Percentiles rank a stretch among this genome's conserved stretches.
Conservation (phyloP, 1,284 basidiomycete species). For the Cryptococcus floricola region DNA sequence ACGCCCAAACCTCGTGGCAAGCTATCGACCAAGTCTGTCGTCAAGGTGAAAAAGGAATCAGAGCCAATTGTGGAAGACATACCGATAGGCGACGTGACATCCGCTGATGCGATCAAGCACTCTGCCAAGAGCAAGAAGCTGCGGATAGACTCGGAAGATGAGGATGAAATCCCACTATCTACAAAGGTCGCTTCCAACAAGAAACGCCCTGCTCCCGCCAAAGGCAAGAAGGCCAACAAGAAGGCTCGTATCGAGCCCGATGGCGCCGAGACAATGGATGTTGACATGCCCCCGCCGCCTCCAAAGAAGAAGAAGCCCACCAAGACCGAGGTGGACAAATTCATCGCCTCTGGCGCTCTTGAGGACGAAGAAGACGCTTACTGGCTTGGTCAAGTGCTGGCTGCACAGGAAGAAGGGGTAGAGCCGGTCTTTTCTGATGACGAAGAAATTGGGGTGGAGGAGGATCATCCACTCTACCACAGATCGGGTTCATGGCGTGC, state of each 20-base stretch:
- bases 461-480: slow-evolving; percentile 37
- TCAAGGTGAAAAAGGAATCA: neutral
- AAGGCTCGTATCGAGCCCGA: slow-evolving; percentile 23
- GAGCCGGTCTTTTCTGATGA: slow-evolving; percentile 21
- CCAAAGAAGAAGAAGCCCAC: slow-evolving; percentile 16
- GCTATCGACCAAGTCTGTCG: neutral
- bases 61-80: neutral
- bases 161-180: neutral
- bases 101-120: no score
- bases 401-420: slow-evolving; percentile 47
- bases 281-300: slow-evolving; percentile 13
- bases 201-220: slow-evolving; percentile 21
- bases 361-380: slow-evolving; percentile 90
- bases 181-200: slow-evolving; percentile 5
- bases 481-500: slow-evolving; percentile 57
- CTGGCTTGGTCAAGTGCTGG: slow-evolving; percentile 64
- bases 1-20: neutral
- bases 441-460: slow-evolving; percentile 22
- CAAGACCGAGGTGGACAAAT: slow-evolving; percentile 31
- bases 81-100: neutral
- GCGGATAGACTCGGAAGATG: slow-evolving; percentile 9
- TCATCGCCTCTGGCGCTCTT: slow-evolving; percentile 55
- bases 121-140: neutral
- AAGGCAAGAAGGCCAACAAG: slow-evolving; percentile 23
- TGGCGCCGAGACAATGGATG: slow-evolving; percentile 31